phyloP scores from a whole-genome alignment of 2,329 filamentous ascomycete species.

The Fusarium solani-melongenae region DNA sequence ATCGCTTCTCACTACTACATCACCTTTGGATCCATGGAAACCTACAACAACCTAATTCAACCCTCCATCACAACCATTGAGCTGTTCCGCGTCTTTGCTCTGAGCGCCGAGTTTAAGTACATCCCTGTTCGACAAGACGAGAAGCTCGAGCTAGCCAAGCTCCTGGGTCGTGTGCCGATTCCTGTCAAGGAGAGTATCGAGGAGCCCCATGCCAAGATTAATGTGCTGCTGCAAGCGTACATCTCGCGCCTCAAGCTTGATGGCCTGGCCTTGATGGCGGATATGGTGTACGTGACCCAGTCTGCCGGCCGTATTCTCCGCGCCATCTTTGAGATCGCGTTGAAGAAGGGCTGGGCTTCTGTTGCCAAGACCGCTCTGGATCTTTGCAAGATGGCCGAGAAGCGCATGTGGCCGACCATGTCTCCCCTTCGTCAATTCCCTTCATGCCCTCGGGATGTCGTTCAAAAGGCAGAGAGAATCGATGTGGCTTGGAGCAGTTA shows the following conservation, averaged over 20 bases:
- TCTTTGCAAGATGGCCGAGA: conserved; percentile 99
- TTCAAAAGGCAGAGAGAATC: conserved; percentile 93
- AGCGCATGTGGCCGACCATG: conserved; percentile 99
- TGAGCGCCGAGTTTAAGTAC: conserved; percentile 98
- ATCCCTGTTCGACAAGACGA: conserved; percentile 98
- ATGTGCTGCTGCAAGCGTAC: conserved; percentile 94
- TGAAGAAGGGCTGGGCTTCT: conserved; percentile 95
- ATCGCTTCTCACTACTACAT: conserved; percentile 99
- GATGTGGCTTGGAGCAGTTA: conserved; percentile 94
- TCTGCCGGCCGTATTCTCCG: conserved; percentile 95
- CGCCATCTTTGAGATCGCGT: conserved; percentile 95
- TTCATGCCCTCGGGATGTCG: conserved; percentile 82
- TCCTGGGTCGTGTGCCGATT: conserved; percentile 89
- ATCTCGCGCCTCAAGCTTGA: conserved; percentile 95
- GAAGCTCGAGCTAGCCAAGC: conserved; percentile 93
- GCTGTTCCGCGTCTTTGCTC: conserved; percentile 93
- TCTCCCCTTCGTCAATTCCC: conserved; percentile 92
- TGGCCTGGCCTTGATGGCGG: conserved; percentile 94
- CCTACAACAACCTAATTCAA: conserved; percentile 95
- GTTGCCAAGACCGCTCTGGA: conserved; percentile 94
- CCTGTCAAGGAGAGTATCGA: conserved; percentile 98
- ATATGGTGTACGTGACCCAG: conserved; percentile 98
- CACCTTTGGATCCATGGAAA: conserved; percentile 94
- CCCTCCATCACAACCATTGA: conserved; percentile 94
- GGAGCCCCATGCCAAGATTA: conserved; percentile 97